Evolutionary conservation across 208 protist species (phyloP), one percentile per base, ranked within the genome.

Genomic region (Leishmania martiniquensis): DNA sequence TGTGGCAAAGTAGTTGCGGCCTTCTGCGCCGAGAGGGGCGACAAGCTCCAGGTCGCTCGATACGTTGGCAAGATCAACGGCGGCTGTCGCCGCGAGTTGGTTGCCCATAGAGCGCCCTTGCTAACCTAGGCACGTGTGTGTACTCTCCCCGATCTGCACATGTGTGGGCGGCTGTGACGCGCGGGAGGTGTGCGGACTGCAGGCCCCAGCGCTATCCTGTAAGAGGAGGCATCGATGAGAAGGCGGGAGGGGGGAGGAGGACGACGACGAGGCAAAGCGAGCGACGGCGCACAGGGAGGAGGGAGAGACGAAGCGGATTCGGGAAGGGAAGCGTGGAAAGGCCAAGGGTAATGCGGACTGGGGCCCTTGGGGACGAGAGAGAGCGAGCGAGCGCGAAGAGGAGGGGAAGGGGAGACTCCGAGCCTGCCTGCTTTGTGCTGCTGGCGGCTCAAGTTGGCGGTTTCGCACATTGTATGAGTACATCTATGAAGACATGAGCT

Each of bases 51-150:
- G 71, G 4, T 81, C 77, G 12, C 77, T 51, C 5, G 87, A 91
- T 22, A 96, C 81, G 72, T 93, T 87, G 1, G 86, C 72, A 37
- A 96, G 73, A 65, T 93, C 89, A 34, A 96, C 91, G 2, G 87
- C 77, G 4, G 85, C 68, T 34, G 85, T 84, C 29, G 86, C 87
- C 0, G 88, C 82, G 20, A 96, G 89, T 57, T 96, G 93, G 63
- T 96, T 96, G 49, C 93, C 93, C 93, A 96, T 95, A 25, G 68
- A 52, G 0, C 22, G 13, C 39, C 32, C 9, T 29, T 39, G 9
- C 3, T 68, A 4, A 34, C 20, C 12, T 49, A 68, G 29, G 2
- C 4, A 49, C 44, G n/a, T 15, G 42, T 29, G 2, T 29, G 42
- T 42, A 29, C n/a, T 6, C 32, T 20, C 47, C 44, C 17, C 32